A percentile compares a stretch with the other conserved stretches of the same genome.
phyloP scores from a whole-genome alignment of 2,329 filamentous ascomycete genomes.

The Microcera coccophila region DNA sequence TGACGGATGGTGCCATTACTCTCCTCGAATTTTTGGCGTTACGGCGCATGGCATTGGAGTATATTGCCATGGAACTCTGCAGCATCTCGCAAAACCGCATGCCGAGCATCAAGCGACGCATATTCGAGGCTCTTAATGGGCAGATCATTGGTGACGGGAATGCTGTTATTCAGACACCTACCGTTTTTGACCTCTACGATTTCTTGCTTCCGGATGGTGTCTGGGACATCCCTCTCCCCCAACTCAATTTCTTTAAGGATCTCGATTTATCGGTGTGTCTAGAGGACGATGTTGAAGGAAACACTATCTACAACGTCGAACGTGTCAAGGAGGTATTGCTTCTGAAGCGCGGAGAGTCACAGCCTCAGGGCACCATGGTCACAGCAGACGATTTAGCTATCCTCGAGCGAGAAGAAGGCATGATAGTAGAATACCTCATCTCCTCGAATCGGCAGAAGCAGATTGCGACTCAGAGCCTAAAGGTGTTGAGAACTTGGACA shows the following conservation, averaged over 20 bases:
- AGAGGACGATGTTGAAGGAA: constrained; percentile 55
- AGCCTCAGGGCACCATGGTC: constrained; percentile 46
- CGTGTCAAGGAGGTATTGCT: constrained; percentile 71
- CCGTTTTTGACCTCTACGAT: constrained; percentile 89
- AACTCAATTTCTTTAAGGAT: constrained; percentile 58
- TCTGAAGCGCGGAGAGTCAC: constrained; percentile 62
- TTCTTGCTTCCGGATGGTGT: constrained; percentile 60
- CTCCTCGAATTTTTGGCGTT: constrained; percentile 75
- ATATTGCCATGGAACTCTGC: constrained; percentile 80
- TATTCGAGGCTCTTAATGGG: constrained; percentile 73
- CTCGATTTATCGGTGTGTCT: constrained; percentile 65
- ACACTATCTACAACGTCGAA: constrained; percentile 62
- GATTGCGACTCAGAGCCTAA: constrained; percentile 54
- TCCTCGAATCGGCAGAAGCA: constrained; percentile 62
- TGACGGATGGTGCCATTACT: constrained; percentile 62
- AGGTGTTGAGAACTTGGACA: constrained; percentile 77
- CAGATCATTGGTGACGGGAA: constrained; percentile 64
- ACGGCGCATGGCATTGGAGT: constrained; percentile 76
- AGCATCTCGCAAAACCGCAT: constrained; percentile 67
- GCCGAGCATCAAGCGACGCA: constrained; percentile 64
- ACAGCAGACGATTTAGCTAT: constrained; percentile 45
- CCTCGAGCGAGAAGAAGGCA: constrained; percentile 56
- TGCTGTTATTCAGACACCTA: constrained; percentile 63
- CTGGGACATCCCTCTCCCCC: constrained; percentile 51
- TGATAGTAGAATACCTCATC: constrained; percentile 58